Base-by-base conservation (phyloP, 306 rosid species). In the Medicago lupulina region DNA sequence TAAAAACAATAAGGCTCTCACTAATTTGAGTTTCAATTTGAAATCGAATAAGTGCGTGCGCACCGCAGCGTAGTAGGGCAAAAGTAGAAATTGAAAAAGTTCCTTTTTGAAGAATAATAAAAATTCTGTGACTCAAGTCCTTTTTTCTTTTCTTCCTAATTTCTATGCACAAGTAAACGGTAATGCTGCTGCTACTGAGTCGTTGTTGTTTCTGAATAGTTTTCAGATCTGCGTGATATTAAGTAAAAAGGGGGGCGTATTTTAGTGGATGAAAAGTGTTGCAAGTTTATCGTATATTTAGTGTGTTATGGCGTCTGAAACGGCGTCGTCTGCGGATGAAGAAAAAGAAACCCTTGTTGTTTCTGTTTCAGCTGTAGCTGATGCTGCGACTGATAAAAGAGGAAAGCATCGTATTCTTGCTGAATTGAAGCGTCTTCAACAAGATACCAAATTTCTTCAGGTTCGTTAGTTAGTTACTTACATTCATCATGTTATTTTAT, bases 401-500 rank as follows among this genome's bases (percentile, higher is more conserved):
- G 96, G 97, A 36, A 90, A 85, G 80, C 97, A 92, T 62, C 91
- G 92, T 76, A 86, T 92, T 80, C 87, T 88, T 43, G 97, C 93
- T 7, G 92, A 92, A 28, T 86, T 92, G 78, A 92, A 84, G 81
- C 88, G 77, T 54, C 96, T 92, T 10, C 92, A 92, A 34, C 93
- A 88, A 81, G 97, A 92, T 54, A 86, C 87, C 76, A 85, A 47
- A 64, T 87, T 82, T 82, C 87, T 90, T 67, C 85, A 87, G 96
- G 97, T 92, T n/a, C 3, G 11, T 16, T 51, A 3, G 2, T 28
- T 28, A 3, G 2, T 28, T 28, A 28, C 2, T 28, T 28, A 28
- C 31, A 0, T 28, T 28, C 31, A 28, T 28, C 31, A 0, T 28
- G 4, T 28, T 28, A 0, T 4, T 28, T 28, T 28, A 28, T 28